Evolutionary conservation across 306 rosid genomes (phyloP).

Genomic region (Neltuma alba): DNA sequence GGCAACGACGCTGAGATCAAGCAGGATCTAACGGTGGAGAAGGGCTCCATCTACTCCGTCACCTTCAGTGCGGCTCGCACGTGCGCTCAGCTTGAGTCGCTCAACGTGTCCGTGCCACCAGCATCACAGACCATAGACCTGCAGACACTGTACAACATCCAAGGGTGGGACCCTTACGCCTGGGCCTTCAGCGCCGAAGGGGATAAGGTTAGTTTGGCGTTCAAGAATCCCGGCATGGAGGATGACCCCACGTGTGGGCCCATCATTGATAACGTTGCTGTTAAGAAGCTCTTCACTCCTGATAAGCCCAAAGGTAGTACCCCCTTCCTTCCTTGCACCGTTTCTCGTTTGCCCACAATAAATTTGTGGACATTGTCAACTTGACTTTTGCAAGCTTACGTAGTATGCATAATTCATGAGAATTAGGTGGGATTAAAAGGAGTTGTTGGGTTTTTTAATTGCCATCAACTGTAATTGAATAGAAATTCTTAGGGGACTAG

Average conservation of each 20-base stretch:
- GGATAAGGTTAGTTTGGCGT: slow-evolving; percentile 56
- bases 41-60: slow-evolving; percentile 74
- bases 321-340: not conserved
- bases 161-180: slow-evolving; percentile 99
- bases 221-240: slow-evolving; percentile 92
- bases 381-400: not conserved
- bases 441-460: not conserved
- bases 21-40: slow-evolving; percentile 75
- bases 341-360: not conserved
- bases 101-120: slow-evolving; percentile 78
- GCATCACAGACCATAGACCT: slow-evolving; percentile 90
- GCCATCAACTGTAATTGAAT: not conserved
- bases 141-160: slow-evolving; percentile 88
- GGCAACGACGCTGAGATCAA: slow-evolving; percentile 95
- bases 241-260: slow-evolving; percentile 99
- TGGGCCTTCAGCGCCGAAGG: slow-evolving; percentile 68
- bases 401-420: not conserved
- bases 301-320: slow-evolving; percentile 74
- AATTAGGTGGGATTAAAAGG: not conserved
- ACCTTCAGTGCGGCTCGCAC: slow-evolving; percentile 99
- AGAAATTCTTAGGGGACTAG: not conserved
- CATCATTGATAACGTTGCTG: slow-evolving; percentile 78
- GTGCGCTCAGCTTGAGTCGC: slow-evolving; percentile 85
- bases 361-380: no score
- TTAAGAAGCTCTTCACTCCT: slow-evolving; percentile 85